phyloP scores from a whole-genome alignment of 768 basidiomycete species.

The Lactarius akahatsu region DNA sequence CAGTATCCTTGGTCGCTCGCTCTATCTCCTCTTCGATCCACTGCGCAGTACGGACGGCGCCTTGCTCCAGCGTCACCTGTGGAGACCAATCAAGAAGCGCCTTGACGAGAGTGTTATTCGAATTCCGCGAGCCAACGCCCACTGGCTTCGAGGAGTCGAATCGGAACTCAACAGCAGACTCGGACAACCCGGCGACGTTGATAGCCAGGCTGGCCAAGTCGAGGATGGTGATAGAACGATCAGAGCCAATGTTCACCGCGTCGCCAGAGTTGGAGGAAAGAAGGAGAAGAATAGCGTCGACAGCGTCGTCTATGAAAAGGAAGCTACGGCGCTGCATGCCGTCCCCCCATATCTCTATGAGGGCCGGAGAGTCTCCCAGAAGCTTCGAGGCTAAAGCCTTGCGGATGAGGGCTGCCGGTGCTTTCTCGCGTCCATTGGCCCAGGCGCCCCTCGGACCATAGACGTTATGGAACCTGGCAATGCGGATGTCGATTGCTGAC shows the following conservation, averaged over 20 bases:
- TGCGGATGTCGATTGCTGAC: conserved; percentile 40
- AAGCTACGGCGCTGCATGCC: conserved; percentile 56
- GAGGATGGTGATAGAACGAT: conserved; percentile 42
- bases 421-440: conserved; percentile 57
- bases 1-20: conserved; percentile 22
- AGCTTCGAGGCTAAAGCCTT: conserved; percentile 46
- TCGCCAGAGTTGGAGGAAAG: conserved; percentile 39
- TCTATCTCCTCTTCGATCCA: conserved; percentile 49
- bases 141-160: conserved; percentile 38
- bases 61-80: conserved; percentile 41
- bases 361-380: conserved; percentile 12
- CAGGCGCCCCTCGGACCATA: conserved; percentile 56
- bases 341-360: conserved; percentile 58
- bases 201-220: conserved; percentile 46
- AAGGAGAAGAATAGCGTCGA: conserved; percentile 49
- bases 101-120: conserved; percentile 45
- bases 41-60: conserved; percentile 46
- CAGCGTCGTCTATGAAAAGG: conserved; percentile 54
- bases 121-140: conserved; percentile 53
- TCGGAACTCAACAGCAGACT: conserved; percentile 34
- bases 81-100: conserved; percentile 46
- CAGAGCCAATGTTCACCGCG: conserved; percentile 55
- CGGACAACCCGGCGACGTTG: conserved; percentile 35
- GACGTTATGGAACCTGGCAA: conserved; percentile 60
- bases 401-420: conserved; percentile 54